These are phyloP conservation scores for Amanita inopinata DNA, from an alignment of 768 basidiomycete genomes.

Conservation along the genomic window DNA sequence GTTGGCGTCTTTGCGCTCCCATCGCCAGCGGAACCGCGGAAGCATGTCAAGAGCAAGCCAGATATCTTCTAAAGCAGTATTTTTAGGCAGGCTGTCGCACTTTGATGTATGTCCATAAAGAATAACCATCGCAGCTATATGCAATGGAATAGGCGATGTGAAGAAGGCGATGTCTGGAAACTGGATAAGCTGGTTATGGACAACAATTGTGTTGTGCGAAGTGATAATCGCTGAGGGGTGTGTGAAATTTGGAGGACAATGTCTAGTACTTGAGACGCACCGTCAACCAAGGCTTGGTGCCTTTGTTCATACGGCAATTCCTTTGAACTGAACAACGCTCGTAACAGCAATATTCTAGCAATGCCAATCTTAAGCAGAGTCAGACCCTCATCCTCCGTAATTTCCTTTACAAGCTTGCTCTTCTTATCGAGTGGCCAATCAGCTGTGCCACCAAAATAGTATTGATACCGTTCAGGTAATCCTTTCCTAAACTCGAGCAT, in stretches of 20 bases:
- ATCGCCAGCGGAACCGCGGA: constrained; percentile 84
- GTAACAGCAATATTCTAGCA: constrained; percentile 63
- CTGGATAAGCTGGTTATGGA: constrained; percentile 75
- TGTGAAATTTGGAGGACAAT: background rate
- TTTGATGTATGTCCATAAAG: constrained; percentile 80
- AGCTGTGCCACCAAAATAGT: constrained; percentile 71
- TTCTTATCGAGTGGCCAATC: constrained; percentile 62
- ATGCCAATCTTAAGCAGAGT: constrained; percentile 81
- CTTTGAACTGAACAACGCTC: constrained; percentile 72
- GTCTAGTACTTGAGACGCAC: constrained; percentile 27
- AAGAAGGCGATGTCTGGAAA: constrained; percentile 87
- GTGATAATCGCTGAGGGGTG: constrained; percentile 59
- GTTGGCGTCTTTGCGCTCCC: constrained; percentile 77
- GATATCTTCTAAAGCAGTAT: constrained; percentile 70
- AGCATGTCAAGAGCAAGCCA: constrained; percentile 85
- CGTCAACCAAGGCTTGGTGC: constrained; percentile 68
- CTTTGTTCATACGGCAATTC: constrained; percentile 58
- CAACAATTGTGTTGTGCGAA: constrained; percentile 78
- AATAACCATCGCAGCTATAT: constrained; percentile 88
- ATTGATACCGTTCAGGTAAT: constrained; percentile 62
- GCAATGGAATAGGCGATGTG: constrained; percentile 79
- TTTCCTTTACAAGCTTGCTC: constrained; percentile 56
- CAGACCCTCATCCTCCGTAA: constrained; percentile 74
- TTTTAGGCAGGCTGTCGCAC: constrained; percentile 53
- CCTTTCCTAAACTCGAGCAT: constrained; percentile 61